Conservation (phyloP, 2,329 filamentous ascomycete species). For the Alternaria ventricosa region DNA sequence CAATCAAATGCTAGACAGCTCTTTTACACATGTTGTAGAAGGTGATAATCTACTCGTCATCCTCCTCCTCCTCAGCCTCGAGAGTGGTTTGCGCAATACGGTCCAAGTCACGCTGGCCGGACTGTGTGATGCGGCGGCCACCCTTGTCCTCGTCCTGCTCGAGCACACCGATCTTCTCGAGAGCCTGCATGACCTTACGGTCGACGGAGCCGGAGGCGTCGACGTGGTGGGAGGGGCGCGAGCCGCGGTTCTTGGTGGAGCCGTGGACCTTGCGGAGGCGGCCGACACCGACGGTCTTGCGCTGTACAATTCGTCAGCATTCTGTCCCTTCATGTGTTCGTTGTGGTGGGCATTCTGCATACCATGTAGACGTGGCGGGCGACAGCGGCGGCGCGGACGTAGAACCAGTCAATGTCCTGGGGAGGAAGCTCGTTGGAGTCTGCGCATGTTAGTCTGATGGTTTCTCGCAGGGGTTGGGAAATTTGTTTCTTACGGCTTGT, state of each 20-base stretch:
- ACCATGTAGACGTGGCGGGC: slow-evolving; percentile 95
- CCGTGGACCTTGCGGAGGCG: slow-evolving; percentile 95
- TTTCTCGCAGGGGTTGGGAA: neutral
- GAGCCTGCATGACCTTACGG: slow-evolving; percentile 95
- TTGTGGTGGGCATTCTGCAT: neutral
- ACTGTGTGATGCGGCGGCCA: slow-evolving; percentile 96
- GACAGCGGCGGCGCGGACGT: slow-evolving; percentile 88
- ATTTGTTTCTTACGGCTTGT: slow-evolving; percentile 65
- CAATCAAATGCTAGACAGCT: slow-evolving; percentile 35
- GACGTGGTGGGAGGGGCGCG: slow-evolving; percentile 90
- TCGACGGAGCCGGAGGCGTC: slow-evolving; percentile 94
- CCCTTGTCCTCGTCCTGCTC: slow-evolving; percentile 99
- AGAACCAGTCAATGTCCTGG: slow-evolving; percentile 97
- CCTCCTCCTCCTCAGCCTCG: slow-evolving; percentile 58
- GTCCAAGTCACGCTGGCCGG: slow-evolving; percentile 98
- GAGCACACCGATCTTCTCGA: slow-evolving; percentile 99
- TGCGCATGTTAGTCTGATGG: slow-evolving; percentile 8
- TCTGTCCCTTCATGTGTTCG: neutral
- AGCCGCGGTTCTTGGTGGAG: slow-evolving; percentile 93
- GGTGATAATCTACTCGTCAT: slow-evolving; percentile 45
- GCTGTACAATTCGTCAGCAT: slow-evolving; percentile 45
- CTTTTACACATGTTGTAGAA: slow-evolving; percentile 8
- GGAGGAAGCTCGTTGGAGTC: slow-evolving; percentile 96
- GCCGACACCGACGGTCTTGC: slow-evolving; percentile 99
- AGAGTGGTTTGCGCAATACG: slow-evolving; percentile 63